Conservation (phyloP, 257 asterid genomes). For the Jaltomata sinuosa region DNA sequence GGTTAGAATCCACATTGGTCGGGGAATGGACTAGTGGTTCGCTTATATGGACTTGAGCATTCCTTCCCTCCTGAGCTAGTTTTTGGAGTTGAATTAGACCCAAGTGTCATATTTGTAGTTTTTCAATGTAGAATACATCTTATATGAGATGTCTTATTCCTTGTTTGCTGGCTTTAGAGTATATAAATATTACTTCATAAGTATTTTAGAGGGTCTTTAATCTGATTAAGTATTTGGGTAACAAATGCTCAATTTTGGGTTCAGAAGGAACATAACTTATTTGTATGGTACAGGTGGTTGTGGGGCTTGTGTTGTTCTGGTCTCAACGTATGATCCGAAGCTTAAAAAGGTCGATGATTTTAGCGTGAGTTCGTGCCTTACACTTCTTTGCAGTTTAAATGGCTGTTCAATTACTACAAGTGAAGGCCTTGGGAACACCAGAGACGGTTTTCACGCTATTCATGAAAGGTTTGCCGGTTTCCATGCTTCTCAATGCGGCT, state of each 20-base stretch:
- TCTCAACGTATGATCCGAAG: slow-evolving; percentile 40
- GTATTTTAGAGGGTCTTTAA: no score
- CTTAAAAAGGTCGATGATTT: slow-evolving; percentile 28
- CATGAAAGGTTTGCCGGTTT: slow-evolving; percentile 67
- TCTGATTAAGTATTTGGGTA: neutral
- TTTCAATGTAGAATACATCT: neutral
- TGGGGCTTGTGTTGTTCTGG: slow-evolving; percentile 69
- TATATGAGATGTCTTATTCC: neutral
- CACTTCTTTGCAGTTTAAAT: slow-evolving; percentile 61
- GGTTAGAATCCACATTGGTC: no score
- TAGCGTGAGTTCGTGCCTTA: slow-evolving; percentile 53
- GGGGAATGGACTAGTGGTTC: no score
- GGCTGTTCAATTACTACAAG: slow-evolving; percentile 60
- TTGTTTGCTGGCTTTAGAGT: neutral
- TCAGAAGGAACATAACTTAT: neutral
- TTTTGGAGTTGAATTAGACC: no score
- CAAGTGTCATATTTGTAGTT: neutral
- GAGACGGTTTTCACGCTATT: slow-evolving; percentile 65
- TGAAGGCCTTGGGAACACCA: slow-evolving; percentile 69
- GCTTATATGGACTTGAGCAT: no score
- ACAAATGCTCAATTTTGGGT: neutral
- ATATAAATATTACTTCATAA: neutral
- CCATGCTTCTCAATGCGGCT: slow-evolving; percentile 80
- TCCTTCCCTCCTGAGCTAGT: no score
- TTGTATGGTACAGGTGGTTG: slow-evolving; percentile 49